Percentiles rank a stretch among this genome's conserved stretches.
These are phyloP conservation scores for Neonectria coccinea DNA, from an alignment of 2,329 filamentous ascomycete genomes.

Conservation along the genomic window DNA sequence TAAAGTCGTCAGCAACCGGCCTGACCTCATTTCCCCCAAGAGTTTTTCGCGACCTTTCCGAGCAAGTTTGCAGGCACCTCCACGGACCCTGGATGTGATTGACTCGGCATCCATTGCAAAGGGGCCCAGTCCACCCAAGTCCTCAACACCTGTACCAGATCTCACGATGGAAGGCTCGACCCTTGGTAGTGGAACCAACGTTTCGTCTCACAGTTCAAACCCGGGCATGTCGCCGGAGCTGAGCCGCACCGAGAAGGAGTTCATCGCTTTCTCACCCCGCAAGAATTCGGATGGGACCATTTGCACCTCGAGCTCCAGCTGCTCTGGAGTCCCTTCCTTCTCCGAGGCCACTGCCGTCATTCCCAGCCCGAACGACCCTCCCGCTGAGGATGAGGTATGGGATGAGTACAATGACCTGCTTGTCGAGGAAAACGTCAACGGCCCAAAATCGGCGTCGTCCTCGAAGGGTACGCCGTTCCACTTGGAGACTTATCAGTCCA, in stretches of 20 bases:
- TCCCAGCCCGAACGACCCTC: slow-evolving; percentile 70
- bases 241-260: slow-evolving; percentile 64
- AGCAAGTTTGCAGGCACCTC: slow-evolving; percentile 58
- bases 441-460: slow-evolving; percentile 65
- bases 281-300: slow-evolving; percentile 75
- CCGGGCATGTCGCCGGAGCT: slow-evolving; percentile 48
- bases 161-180: slow-evolving; percentile 52
- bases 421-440: slow-evolving; percentile 66
- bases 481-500: slow-evolving; percentile 61
- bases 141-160: slow-evolving; percentile 54
- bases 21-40: slow-evolving; percentile 75
- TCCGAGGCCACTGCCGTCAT: slow-evolving; percentile 74
- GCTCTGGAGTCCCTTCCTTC: slow-evolving; percentile 71
- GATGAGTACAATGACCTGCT: slow-evolving; percentile 93
- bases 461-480: slow-evolving; percentile 69
- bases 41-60: slow-evolving; percentile 89
- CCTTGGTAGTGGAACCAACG: slow-evolving; percentile 47
- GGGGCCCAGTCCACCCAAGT: slow-evolving; percentile 59
- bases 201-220: slow-evolving; percentile 48
- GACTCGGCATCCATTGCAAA: slow-evolving; percentile 59
- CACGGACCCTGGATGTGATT: slow-evolving; percentile 45
- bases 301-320: slow-evolving; percentile 67
- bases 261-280: slow-evolving; percentile 78
- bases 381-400: slow-evolving; percentile 90
- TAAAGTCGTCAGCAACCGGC: slow-evolving; percentile 77